Evolutionary conservation across 345 rosid genomes (phyloP).

Genomic region (Carallia pectinifolia): DNA sequence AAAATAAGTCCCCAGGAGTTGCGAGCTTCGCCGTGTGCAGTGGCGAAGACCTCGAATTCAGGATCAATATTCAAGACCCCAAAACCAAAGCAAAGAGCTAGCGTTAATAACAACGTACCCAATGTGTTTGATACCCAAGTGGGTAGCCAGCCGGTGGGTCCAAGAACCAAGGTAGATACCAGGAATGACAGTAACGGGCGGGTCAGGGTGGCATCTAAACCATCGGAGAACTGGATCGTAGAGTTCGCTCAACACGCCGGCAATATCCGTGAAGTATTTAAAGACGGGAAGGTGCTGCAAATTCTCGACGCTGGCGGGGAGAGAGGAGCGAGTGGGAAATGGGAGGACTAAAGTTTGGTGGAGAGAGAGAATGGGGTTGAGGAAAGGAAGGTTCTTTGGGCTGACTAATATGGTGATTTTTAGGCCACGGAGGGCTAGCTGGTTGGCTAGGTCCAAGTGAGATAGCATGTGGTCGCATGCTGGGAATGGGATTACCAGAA

Average conservation of each 20-base stretch:
- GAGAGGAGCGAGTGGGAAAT: constrained; percentile 10
- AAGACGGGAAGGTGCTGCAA: background rate
- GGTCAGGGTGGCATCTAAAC: constrained; percentile 12
- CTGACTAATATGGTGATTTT: constrained; percentile 13
- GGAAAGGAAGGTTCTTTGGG: constrained; percentile 14
- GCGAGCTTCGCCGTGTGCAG: too few relatives aligned
- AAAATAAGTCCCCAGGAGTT: too few relatives aligned
- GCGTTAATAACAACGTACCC: too few relatives aligned
- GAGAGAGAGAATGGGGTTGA: constrained; percentile 15
- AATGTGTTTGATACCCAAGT: too few relatives aligned
- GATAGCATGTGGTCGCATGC: constrained; percentile 22
- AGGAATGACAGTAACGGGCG: constrained; percentile 4
- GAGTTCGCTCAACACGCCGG: constrained; percentile 1
- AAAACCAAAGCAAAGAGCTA: too few relatives aligned
- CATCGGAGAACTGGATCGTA: constrained; percentile 1
- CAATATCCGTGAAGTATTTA: background rate
- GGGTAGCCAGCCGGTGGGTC: too few relatives aligned
- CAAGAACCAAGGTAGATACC: too few relatives aligned
- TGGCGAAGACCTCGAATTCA: too few relatives aligned
- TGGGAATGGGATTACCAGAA: constrained; percentile 22
- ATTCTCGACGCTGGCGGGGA: constrained; percentile 11
- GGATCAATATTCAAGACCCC: too few relatives aligned
- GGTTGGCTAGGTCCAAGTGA: constrained; percentile 11
- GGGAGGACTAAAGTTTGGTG: constrained; percentile 15
- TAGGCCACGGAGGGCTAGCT: constrained; percentile 14